Percentiles rank a stretch among this genome's conserved stretches.
phyloP scores from a whole-genome alignment of 768 basidiomycete genomes.

The Hericium coralloides region DNA sequence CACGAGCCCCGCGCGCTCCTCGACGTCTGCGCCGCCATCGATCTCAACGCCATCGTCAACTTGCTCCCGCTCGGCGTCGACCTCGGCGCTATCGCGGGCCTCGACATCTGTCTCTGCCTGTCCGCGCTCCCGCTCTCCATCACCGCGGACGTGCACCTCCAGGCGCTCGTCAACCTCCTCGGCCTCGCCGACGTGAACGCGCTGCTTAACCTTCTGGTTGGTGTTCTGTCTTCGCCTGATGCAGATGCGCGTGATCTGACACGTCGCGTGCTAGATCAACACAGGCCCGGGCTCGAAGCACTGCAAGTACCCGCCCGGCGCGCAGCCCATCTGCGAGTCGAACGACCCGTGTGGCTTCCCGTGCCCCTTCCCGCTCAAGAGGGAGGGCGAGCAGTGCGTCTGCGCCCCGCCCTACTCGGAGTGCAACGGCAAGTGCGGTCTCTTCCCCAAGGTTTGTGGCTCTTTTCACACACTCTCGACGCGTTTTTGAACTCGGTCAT shows the following conservation, averaged over 20 bases:
- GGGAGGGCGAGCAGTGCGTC: constrained; percentile 24
- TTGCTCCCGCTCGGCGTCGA: constrained; percentile 4
- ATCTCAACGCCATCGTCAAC: constrained; percentile 3
- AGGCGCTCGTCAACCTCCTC: constrained; percentile 3
- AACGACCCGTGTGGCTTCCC: constrained; percentile 28
- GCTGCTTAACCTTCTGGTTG: constrained; percentile 18
- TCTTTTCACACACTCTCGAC: constrained; percentile 1
- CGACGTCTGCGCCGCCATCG: constrained; percentile 17
- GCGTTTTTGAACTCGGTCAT: neutral
- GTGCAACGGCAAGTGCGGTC: constrained; percentile 34
- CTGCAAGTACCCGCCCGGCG: constrained; percentile 26
- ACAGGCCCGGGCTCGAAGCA: constrained; percentile 21
- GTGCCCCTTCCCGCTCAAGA: constrained; percentile 23
- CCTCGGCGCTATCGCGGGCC: neutral
- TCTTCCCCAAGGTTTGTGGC: constrained; percentile 4
- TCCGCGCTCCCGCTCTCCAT: constrained; percentile 18
- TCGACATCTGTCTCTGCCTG: constrained; percentile 32
- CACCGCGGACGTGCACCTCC: constrained; percentile 3
- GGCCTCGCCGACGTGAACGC: constrained; percentile 5
- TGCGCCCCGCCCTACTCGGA: constrained; percentile 26
- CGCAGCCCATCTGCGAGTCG: constrained; percentile 23
- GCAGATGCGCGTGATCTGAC: neutral
- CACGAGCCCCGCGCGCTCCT: constrained; percentile 9
- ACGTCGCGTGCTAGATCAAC: constrained; percentile 24
- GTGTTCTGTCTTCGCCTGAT: neutral